Evolutionary conservation across 1,139 yeast species (phyloP), one percentile per base, ranked within the genome.

Genomic region (Yamadazyma atlantica): DNA sequence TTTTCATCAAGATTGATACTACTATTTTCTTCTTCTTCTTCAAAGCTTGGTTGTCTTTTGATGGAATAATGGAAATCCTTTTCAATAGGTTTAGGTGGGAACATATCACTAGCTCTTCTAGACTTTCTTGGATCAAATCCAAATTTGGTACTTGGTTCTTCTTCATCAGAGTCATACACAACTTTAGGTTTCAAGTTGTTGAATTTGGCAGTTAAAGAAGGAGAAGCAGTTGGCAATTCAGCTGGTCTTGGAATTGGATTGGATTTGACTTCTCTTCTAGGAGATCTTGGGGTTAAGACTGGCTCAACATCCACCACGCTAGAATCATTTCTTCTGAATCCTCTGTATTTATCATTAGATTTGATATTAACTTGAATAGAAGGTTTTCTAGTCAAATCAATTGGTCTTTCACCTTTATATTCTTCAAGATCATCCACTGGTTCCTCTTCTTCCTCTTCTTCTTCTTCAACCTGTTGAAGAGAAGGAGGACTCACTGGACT

Each of bases 271-370:
- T 14, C 36, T 44, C 52, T 47, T 33, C 23, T 48, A 36, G 53
- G 47, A 18, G 52, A 47, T 41, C 51, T 48, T 37, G 49, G 48
- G 17, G 42, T 34, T n/a, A 38, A 21, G 10, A 34, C 35, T 10
- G 45, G 38, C 32, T 45, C 50, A 26, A 51, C 46, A 34, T 48
- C 50, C 33, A 57, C 58, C 24, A 53, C 47, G 27, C 56, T 54
- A 5, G 57, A 43, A 32, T 48, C 56, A 37, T 63, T 60, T 57
- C 76, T 64, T 60, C 77, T 68, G 54, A 71, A 71, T 1, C 76
- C 76, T 43, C 55, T 62, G 50, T 71, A 71, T 45, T 68, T 71
- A 25, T 62, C 68, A 33, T 48, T 48, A 8, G 50, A 43, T 34
- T 41, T 46, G 28, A 49, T 40, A 37, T 48, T 39, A n/a, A 49